A percentile compares a stretch with the other conserved stretches of the same genome.
Evolutionary conservation across 139 green algal genomes (phyloP).

Genomic region (Tetradesmus lagerheimii): DNA sequence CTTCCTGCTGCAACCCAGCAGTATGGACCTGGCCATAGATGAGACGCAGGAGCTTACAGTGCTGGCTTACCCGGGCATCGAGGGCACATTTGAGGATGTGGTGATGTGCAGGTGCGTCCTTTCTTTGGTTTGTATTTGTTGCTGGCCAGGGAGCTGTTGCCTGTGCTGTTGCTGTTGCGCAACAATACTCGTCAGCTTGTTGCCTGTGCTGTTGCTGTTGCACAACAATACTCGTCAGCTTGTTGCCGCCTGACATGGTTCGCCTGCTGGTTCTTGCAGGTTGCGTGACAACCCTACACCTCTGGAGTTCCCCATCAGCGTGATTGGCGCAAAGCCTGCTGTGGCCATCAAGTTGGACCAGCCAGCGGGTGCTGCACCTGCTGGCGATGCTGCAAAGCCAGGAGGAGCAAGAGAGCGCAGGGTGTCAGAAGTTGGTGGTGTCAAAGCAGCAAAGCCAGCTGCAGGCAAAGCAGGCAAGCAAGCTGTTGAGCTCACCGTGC

Average conservation of each 20-base stretch:
- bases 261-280: constrained; percentile 4
- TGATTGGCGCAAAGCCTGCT: constrained; percentile 71
- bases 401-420: neutral
- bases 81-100: constrained; percentile 63
- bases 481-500: constrained; percentile 42
- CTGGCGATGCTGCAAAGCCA: neutral
- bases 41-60: constrained; percentile 74
- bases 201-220: neutral
- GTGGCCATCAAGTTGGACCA: constrained; percentile 55
- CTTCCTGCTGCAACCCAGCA: constrained; percentile 59
- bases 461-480: neutral
- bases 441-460: neutral
- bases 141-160: no score
- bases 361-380: neutral
- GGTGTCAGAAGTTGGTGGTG: neutral
- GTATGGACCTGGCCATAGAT: constrained; percentile 70
- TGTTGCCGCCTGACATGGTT: neutral
- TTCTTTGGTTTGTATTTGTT: no score
- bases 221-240: neutral
- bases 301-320: constrained; percentile 76
- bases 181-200: no score
- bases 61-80: constrained; percentile 70
- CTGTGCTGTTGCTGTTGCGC: neutral
- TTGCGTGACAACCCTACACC: constrained; percentile 78
- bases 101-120: constrained; percentile 66